A percentile compares a stretch with the other conserved stretches of the same genome.
These are phyloP conservation scores for Penicillium digitatum DNA, from an alignment of 2,329 filamentous ascomycete species.

Conservation along the genomic window DNA sequence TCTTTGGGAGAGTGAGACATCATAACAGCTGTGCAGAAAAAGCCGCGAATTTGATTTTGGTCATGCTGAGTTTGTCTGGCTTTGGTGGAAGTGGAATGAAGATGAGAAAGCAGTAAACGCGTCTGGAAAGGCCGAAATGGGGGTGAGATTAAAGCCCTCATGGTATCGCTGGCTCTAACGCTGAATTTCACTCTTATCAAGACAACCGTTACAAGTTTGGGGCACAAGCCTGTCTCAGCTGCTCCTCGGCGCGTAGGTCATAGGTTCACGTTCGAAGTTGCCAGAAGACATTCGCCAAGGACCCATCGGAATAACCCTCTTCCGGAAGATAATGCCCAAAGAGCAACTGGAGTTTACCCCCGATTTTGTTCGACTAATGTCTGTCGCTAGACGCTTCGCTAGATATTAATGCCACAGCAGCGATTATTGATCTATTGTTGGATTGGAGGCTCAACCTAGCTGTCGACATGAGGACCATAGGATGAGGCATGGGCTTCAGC, in stretches of 20 bases:
- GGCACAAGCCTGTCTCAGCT: background rate
- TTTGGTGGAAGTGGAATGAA: background rate
- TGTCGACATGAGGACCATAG: too few species aligned
- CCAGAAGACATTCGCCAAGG: background rate
- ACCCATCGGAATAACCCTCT: background rate
- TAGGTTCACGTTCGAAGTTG: background rate
- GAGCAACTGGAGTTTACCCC: too few species aligned
- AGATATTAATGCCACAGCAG: too few species aligned
- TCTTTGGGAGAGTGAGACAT: background rate
- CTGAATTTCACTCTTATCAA: background rate
- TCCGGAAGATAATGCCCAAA: too few species aligned
- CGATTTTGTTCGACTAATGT: too few species aligned
- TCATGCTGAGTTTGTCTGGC: background rate
- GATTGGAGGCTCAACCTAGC: too few species aligned
- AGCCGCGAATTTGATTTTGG: background rate
- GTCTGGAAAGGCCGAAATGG: background rate
- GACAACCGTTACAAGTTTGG: background rate
- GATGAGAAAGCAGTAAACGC: background rate
- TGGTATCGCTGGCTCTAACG: background rate
- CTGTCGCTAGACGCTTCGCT: too few species aligned
- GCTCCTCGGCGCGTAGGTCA: background rate
- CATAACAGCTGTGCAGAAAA: background rate
- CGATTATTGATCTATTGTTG: too few species aligned
- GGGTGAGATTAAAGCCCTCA: background rate
- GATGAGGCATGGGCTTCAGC: too few species aligned